Percentiles rank a stretch among this genome's conserved stretches.
phyloP scores from a whole-genome alignment of 176 grass and related monocot species.

The Bromus sterilis region DNA sequence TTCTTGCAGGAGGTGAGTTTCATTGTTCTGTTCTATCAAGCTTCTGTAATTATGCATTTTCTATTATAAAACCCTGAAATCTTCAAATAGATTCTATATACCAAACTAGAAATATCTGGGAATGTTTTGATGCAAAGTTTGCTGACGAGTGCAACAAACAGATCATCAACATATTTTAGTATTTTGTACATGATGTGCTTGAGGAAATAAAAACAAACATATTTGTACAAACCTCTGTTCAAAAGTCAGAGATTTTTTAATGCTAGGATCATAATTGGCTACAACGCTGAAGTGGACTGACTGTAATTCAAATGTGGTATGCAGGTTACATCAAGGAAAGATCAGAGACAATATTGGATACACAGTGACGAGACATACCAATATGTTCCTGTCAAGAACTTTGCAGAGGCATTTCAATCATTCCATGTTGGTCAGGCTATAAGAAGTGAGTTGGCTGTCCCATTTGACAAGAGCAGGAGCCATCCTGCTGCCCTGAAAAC shows the following conservation, averaged over 20 bases:
- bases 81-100: neutral
- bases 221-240: neutral
- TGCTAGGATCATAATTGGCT: neutral
- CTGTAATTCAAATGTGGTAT: neutral
- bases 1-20: constrained; percentile 75
- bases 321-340: constrained; percentile 83
- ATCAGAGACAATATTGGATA: constrained; percentile 80
- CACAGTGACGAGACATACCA: constrained; percentile 34
- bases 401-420: constrained; percentile 58
- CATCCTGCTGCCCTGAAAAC: constrained; percentile 64
- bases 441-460: constrained; percentile 38
- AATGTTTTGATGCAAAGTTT: neutral
- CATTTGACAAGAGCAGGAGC: constrained; percentile 58
- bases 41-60: neutral
- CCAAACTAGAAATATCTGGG: neutral
- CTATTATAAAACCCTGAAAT: neutral
- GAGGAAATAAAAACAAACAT: neutral
- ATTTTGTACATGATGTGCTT: neutral
- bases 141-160: neutral
- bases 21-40: neutral
- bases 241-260: neutral
- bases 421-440: constrained; percentile 53
- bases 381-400: constrained; percentile 65
- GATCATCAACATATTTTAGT: neutral
- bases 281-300: neutral